A percentile compares a stretch with the other conserved stretches of the same genome.
These are phyloP conservation scores for Salix udensis DNA, from an alignment of 345 rosid genomes.

Conservation along the genomic window DNA sequence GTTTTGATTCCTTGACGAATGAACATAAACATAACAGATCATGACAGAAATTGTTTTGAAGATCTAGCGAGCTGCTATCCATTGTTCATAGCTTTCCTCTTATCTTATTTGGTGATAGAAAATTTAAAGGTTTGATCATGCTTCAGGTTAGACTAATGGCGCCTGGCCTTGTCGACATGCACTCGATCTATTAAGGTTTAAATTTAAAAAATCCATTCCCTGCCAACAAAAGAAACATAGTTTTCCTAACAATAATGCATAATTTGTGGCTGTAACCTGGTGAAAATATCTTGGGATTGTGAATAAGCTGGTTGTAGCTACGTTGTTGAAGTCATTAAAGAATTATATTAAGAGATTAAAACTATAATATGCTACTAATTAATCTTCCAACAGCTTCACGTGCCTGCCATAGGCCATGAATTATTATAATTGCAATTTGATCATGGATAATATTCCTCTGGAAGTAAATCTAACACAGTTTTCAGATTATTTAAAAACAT, in stretches of 20 bases:
- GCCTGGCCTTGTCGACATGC: too few species aligned
- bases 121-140: too few species aligned
- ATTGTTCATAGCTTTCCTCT: neutral
- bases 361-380: neutral
- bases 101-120: too few species aligned
- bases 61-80: too few species aligned
- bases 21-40: neutral
- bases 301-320: neutral
- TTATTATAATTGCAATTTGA: neutral
- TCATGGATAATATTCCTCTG: too few species aligned
- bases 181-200: too few species aligned
- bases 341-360: neutral
- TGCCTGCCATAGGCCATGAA: constrained; percentile 13
- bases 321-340: neutral
- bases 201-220: neutral
- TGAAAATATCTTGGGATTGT: neutral
- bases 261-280: neutral
- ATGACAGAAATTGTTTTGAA: neutral
- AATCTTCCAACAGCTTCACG: constrained; percentile 20
- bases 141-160: too few species aligned
- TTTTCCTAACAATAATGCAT: neutral
- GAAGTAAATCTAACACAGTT: neutral
- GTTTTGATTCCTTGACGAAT: neutral
- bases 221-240: neutral
- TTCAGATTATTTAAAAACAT: neutral